A percentile compares a stretch with the other conserved stretches of the same genome.
Conservation (phyloP, 345 rosid genomes). For the Euphorbia peplus region DNA sequence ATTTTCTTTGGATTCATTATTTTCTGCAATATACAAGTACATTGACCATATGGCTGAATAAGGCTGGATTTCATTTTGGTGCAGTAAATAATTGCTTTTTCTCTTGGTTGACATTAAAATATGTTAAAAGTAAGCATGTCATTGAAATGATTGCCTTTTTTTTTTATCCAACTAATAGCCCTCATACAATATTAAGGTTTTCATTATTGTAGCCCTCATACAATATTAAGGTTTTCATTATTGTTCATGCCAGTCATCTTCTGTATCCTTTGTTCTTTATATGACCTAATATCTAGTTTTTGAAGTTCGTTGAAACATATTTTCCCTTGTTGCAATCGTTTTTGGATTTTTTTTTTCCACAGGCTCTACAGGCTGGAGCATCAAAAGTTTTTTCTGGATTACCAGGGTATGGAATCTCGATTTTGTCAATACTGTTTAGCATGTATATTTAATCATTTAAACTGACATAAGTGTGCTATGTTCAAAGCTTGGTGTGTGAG, state of each 20-base stretch:
- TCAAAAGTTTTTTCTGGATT: conserved; percentile 8
- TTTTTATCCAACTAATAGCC: no score
- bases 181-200: no score
- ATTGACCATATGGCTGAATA: neutral
- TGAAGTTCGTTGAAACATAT: conserved; percentile 6
- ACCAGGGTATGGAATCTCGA: conserved; percentile 30
- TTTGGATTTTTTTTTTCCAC: conserved; percentile 32
- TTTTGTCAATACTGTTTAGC: neutral
- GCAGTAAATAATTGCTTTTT: no score
- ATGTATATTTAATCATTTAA: neutral
- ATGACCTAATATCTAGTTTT: neutral
- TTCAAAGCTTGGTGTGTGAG: conserved; percentile 23
- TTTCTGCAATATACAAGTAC: neutral
- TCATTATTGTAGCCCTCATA: no score
- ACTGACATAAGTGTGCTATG: conserved; percentile 7
- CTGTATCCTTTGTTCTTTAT: neutral
- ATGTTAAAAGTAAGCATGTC: no score
- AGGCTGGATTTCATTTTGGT: no score
- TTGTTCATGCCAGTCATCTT: neutral
- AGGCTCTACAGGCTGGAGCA: conserved; percentile 12
- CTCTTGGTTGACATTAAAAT: no score
- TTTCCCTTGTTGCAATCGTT: conserved; percentile 16
- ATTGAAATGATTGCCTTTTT: no score
- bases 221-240: neutral
- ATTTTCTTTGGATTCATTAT: neutral